Evolutionary conservation across 2,329 filamentous ascomycete genomes (phyloP).

Genomic region (Fusarium proliferatum): DNA sequence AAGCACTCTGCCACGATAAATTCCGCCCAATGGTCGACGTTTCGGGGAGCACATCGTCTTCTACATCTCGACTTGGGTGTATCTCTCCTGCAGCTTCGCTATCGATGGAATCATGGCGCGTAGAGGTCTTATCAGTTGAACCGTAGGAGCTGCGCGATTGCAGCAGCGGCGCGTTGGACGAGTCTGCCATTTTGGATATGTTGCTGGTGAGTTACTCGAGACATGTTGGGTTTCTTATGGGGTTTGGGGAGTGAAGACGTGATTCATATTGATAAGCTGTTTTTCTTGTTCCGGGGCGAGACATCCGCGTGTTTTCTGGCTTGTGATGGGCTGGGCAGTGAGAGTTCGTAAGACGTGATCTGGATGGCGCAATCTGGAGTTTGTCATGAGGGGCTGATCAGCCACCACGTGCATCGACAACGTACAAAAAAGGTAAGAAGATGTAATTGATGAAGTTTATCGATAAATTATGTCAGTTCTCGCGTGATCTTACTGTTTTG

Average conservation of each 20-base stretch:
- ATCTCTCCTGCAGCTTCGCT: background rate
- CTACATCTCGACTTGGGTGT: constrained; percentile 50
- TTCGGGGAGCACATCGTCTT: constrained; percentile 70
- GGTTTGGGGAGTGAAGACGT: background rate
- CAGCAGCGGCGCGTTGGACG: constrained; percentile 22
- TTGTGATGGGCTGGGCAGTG: constrained; percentile 16
- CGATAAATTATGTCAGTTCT: too few species aligned
- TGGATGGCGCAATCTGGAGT: constrained; percentile 36
- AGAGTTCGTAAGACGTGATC: constrained; percentile 37
- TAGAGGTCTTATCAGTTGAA: background rate
- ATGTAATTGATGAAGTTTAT: background rate
- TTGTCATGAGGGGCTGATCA: background rate
- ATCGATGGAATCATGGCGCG: constrained; percentile 8
- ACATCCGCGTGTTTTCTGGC: constrained; percentile 14
- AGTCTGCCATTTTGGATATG: constrained; percentile 2
- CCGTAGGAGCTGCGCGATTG: constrained; percentile 1
- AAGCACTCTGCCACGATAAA: constrained; percentile 71
- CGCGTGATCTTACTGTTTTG: background rate
- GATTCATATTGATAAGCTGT: constrained; percentile 18
- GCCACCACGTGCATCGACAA: constrained; percentile 1
- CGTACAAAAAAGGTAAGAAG: accelerated
- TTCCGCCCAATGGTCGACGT: constrained; percentile 68
- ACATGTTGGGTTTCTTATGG: background rate
- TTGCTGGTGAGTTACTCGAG: background rate
- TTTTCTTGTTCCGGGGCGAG: background rate